Percentiles rank a stretch among this genome's conserved stretches.
These are phyloP conservation scores for Pistacia vera DNA, from an alignment of 345 rosid species.

Conservation along the genomic window DNA sequence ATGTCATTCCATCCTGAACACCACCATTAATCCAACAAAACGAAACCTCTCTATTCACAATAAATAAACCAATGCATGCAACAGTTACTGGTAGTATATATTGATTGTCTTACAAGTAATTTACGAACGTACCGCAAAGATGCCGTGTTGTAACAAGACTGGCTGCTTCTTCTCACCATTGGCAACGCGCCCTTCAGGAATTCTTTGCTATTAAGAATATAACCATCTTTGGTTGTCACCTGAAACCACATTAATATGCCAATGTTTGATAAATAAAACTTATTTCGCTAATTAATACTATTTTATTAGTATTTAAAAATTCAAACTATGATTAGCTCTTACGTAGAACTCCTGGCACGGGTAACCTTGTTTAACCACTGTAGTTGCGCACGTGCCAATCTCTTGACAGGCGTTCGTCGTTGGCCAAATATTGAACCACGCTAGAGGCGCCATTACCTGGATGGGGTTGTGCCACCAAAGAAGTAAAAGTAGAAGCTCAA, in stretches of 20 bases:
- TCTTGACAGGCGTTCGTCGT: not conserved
- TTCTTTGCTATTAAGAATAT: constrained; percentile 71
- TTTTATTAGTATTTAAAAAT: too few species aligned
- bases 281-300: not conserved
- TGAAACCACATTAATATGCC: constrained; percentile 19
- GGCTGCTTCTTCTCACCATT: constrained; percentile 48
- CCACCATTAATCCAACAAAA: not conserved
- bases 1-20: constrained; percentile 84
- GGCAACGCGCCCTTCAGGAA: constrained; percentile 54
- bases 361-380: constrained; percentile 67
- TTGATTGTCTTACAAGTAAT: not conserved
- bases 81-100: too few species aligned
- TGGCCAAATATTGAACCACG: constrained; percentile 14
- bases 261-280: too few species aligned
- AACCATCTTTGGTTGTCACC: constrained; percentile 80
- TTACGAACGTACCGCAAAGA: constrained; percentile 65
- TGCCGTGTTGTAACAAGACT: constrained; percentile 78
- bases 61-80: too few species aligned
- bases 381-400: constrained; percentile 64
- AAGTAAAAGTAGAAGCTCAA: constrained; percentile 26
- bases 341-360: constrained; percentile 83
- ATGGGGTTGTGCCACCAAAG: constrained; percentile 25
- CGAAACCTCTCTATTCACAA: not conserved
- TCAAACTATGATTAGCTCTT: constrained; percentile 5
- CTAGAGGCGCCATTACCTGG: constrained; percentile 25